Base-by-base conservation (phyloP, 2,329 filamentous ascomycete genomes). In the Paraphoma sp. region DNA sequence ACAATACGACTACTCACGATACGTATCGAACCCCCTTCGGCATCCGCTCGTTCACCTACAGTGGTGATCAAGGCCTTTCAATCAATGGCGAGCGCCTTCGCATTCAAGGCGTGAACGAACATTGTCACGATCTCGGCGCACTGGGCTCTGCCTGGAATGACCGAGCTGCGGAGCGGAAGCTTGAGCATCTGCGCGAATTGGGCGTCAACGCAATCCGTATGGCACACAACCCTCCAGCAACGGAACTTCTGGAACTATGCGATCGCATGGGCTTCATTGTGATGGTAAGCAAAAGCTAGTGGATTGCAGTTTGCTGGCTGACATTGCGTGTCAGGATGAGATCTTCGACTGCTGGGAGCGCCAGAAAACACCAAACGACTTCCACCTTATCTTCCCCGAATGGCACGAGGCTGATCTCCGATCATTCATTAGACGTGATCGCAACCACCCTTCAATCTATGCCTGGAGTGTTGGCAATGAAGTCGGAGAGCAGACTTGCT, bases 401-500 rank as follows among this genome's bases (percentile, higher is more conserved):
- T 85, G 83, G 83, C 75, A 80, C 58, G 83, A 85, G 70, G 71
- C 81, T 0, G 82, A 84, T 53, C 73, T 84, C 5, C 80, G 83
- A 0, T 60, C 78, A 2, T 82, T 85, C 53, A 60, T 85, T n/a
- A 78, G 82, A 2, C 79, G 83, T 3, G 84, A 85, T 66, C 75
- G 83, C 30, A 85, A 85, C 61, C 83, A 85, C 64, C 78, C 83
- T 1, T 84, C 83, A 2, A 71, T 86, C 18, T 72, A 83, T 23
- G 74, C 75, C 1, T 85, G 83, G 83, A 82, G 81, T 56, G 77
- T 81, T 45, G 83, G 84, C 2, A 86, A 86, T 64, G 83, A 86
- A 66, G 77, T 85, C 6, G 63, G 73, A 3, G 83, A 86, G 64
- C 83, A 85, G 33, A 36, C 33, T 10, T 36, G 33, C 14, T 36